Evolutionary conservation across 2,329 filamentous ascomycete genomes (phyloP).

Genomic region (Apiospora koreana): DNA sequence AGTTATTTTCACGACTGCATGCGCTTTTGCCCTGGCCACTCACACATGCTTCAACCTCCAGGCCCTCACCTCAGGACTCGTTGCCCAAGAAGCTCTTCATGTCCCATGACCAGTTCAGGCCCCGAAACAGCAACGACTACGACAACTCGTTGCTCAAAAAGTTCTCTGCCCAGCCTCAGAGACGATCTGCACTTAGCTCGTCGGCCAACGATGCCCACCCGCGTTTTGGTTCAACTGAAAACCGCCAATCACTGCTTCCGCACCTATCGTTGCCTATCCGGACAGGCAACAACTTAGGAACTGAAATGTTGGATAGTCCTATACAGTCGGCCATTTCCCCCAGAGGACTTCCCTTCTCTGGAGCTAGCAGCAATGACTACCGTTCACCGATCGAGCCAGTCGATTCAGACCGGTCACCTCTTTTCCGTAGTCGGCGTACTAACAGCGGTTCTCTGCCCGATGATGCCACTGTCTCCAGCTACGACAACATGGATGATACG

Average conservation of each 20-base stretch:
- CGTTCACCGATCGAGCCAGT: constrained; percentile 44
- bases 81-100: constrained; percentile 46
- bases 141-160: constrained; percentile 56
- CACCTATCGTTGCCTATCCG: constrained; percentile 50
- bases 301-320: constrained; percentile 47
- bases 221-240: constrained; percentile 39
- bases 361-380: constrained; percentile 38
- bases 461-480: constrained; percentile 46
- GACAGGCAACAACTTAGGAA: constrained; percentile 40
- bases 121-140: constrained; percentile 40
- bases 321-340: constrained; percentile 51
- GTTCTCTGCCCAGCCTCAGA: constrained; percentile 49
- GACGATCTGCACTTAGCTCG: constrained; percentile 44
- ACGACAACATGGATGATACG: constrained; percentile 50
- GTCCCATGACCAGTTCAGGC: constrained; percentile 50
- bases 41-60: constrained; percentile 16
- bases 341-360: constrained; percentile 43
- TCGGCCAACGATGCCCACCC: constrained; percentile 41
- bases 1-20: neutral
- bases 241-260: constrained; percentile 36
- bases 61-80: constrained; percentile 42
- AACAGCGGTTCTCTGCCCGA: constrained; percentile 49
- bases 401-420: constrained; percentile 51
- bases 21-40: neutral
- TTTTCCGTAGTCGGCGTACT: constrained; percentile 45